Evolutionary conservation across 208 protist species (phyloP), one percentile per base, ranked within the genome.

Genomic region (Trypanosoma platydactyli): DNA sequence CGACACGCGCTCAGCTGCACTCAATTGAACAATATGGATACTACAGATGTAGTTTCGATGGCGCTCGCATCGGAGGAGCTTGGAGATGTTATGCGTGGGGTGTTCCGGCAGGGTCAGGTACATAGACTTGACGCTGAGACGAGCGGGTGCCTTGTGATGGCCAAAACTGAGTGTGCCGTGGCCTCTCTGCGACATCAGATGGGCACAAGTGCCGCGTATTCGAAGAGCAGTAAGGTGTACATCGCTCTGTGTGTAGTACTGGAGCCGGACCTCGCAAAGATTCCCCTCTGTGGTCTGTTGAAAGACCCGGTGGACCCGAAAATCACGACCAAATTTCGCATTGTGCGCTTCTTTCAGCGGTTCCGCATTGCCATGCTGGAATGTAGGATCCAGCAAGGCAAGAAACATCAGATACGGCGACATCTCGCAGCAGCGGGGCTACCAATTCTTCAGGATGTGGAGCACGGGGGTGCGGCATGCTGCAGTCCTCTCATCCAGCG

Each of bases 371-470:
- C 78, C 35, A 72, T 92, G 35, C 77, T 95, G 73, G 77, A 91
- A 75, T 93, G 86, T 54, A 76, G 80, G 5, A 83, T 95, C 48
- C 77, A 88, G 63, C 86, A 93, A 33, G 89, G 89, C 20, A 93
- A 92, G 72, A 91, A 92, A 67, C 89, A 95, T 56, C 89, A 95
- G 57, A 81, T 95, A 48, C 80, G 89, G 13, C 81, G 89, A 2
- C 89, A 95, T 62, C 71, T 95, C 5, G 84, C 89, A 9, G 66
- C 80, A 9, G 64, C 62, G 0, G 89, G 89, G 5, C 50, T 95
- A 35, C 89, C 89, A 0, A 80, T 95, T 49, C 59, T 92, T 12
- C 83, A 81, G 33, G 89, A 95, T 56, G 74, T 93, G 11, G 84
- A 86, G n/a, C 86, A 95, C 52, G 89, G 86, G 6, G 89, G 89